Evolutionary conservation across 139 green algal genomes (phyloP), one percentile per base, ranked within the genome.

Genomic region (Tetradesmus obliquus): DNA sequence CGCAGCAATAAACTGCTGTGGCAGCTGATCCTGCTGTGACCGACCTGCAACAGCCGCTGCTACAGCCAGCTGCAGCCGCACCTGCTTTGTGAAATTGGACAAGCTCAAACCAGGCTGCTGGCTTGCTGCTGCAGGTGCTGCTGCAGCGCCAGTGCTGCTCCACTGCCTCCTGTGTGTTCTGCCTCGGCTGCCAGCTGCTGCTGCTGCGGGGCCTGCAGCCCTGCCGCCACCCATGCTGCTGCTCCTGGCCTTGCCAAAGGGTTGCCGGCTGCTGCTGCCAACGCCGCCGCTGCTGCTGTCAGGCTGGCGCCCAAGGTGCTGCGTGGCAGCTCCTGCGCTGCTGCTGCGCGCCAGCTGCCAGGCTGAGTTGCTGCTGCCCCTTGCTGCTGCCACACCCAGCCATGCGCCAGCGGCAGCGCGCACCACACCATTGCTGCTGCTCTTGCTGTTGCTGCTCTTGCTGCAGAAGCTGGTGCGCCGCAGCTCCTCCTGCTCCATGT

Each of bases 401-500:
- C 24, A 51, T 3, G 22, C 6, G 76, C 24, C 76, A 53, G 24
- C 6, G 24, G 24, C 66, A 76, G 3, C 66, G 2, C 1, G 66
- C 66, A 3, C 66, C 15, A 24, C 17, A 5, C 12, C 2, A 0
- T 76, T 76, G 62, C 60, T 80, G 24, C 15, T 54, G 62, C 84
- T 62, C 6, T 45, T 45, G 69, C 19, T 74, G 71, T 7, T 84
- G 9, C n/a, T 57, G 53, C 66, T 45, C 12, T 51, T 45, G 53
- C 20, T 54, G 53, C 51, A 83, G 20, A 57, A 81, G 45, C 45
- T 84, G 45, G n/a, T 84, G 32, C 45, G 87, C 71, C 20, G 55
- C 51, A 82, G 83, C 60, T 85, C 51, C 86, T 87, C 80, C 66
- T 94, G 88, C 84, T 92, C 57, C 84, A 87, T 81, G 45, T 88